Percentiles rank a stretch among this genome's conserved stretches.
These are phyloP conservation scores for Aspergillus tubingensis DNA, from an alignment of 2,329 filamentous ascomycete genomes.

Conservation along the genomic window DNA sequence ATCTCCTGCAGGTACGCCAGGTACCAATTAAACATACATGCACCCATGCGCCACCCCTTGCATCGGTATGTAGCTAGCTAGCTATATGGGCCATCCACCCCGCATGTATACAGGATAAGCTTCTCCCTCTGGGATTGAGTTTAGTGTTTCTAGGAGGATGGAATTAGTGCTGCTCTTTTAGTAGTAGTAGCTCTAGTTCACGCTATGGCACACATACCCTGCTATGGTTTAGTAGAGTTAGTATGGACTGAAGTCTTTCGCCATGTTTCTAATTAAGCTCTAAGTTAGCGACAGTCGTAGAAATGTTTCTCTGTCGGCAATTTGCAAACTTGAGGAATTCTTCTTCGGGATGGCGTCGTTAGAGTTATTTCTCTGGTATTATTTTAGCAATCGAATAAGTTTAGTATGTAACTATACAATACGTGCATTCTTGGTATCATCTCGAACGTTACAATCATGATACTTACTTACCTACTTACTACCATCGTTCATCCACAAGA, in stretches of 20 bases:
- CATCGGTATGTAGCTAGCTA: background rate
- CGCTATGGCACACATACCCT: background rate
- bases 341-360: too few relatives aligned
- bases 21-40: slow-evolving; percentile 7
- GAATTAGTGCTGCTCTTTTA: too few relatives aligned
- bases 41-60: background rate
- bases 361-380: background rate
- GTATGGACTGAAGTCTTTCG: too few relatives aligned
- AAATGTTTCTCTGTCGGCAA: too few relatives aligned
- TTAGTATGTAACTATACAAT: background rate
- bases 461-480: background rate
- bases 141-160: background rate
- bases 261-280: too few relatives aligned
- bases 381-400: background rate
- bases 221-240: background rate
- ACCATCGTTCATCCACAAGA: background rate
- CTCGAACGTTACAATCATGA: background rate
- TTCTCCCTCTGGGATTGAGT: background rate
- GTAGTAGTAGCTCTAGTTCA: background rate
- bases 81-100: background rate
- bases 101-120: background rate
- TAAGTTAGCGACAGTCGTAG: too few relatives aligned
- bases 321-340: too few relatives aligned
- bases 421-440: background rate
- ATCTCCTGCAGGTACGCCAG: slow-evolving; percentile 3